Evolutionary conservation across 352 stramenopile genomes (phyloP).

Genomic region (Phytophthora melonis): DNA sequence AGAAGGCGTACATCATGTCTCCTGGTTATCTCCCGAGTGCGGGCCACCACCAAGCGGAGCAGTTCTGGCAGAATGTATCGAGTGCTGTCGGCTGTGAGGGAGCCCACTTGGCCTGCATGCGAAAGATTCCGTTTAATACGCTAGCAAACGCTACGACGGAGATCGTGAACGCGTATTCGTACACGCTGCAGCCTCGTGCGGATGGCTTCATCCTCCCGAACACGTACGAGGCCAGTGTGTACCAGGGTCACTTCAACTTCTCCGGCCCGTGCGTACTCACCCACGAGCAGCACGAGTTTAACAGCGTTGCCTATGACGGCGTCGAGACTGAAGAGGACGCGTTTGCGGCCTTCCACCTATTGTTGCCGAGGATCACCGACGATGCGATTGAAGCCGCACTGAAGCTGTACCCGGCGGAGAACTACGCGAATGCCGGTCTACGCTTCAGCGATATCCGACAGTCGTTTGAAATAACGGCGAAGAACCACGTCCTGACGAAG

Average conservation of each 20-base stretch:
- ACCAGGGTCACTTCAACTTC: conserved; percentile 6
- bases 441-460: conserved; percentile 40
- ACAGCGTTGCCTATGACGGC: neutral
- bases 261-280: neutral
- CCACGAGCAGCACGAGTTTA: conserved; percentile 1
- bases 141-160: conserved; percentile 14
- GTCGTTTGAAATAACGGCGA: conserved; percentile 31
- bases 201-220: conserved; percentile 28
- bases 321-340: conserved; percentile 31
- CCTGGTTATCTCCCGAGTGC: conserved; percentile 28
- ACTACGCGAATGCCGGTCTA: conserved; percentile 32
- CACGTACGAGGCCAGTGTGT: conserved; percentile 7
- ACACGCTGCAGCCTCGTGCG: conserved; percentile 34
- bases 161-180: conserved; percentile 30
- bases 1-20: conserved; percentile 43
- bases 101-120: conserved; percentile 37
- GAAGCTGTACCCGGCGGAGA: conserved; percentile 28
- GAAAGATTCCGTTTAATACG: conserved; percentile 22
- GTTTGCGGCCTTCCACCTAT: conserved; percentile 24
- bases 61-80: conserved; percentile 45
- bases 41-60: conserved; percentile 32
- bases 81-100: conserved; percentile 24
- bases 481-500: conserved; percentile 31
- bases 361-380: conserved; percentile 38
- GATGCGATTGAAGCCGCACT: conserved; percentile 27